Conservation (phyloP, 2,329 filamentous ascomycete species). For the Fonsecaea erecta region DNA sequence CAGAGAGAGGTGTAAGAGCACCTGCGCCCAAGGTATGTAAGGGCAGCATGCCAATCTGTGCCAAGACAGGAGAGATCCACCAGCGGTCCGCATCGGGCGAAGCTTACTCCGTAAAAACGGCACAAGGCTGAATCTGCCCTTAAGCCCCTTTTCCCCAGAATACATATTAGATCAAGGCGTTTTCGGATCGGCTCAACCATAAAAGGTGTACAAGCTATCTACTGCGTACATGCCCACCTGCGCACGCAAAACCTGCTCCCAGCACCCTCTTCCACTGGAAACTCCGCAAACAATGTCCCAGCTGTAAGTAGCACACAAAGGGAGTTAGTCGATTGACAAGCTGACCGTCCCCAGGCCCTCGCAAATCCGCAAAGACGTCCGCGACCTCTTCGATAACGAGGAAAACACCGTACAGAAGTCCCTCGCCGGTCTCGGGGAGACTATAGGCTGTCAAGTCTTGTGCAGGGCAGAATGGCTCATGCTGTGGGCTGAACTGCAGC, state of each 20-base stretch:
- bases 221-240: background rate
- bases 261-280: background rate
- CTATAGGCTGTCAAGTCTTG: constrained; percentile 17
- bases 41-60: no score
- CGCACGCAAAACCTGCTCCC: background rate
- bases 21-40: no score
- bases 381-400: constrained; percentile 14
- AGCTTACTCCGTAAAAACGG: no score
- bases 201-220: no score
- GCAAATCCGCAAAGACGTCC: constrained; percentile 21
- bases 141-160: background rate
- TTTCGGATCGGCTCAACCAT: no score
- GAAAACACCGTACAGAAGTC: constrained; percentile 10
- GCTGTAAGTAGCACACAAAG: background rate
- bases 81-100: background rate
- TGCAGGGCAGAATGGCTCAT: constrained; percentile 19
- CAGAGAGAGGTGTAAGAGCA: no score
- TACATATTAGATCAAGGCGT: background rate
- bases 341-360: constrained; percentile 6
- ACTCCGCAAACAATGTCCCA: constrained; percentile 8
- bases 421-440: background rate
- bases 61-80: background rate
- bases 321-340: background rate
- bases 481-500: constrained; percentile 22
- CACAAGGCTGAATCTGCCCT: background rate